These are phyloP conservation scores for Venturiaceae sp. DNA, from an alignment of 2,329 filamentous ascomycete genomes.

Conservation along the genomic window DNA sequence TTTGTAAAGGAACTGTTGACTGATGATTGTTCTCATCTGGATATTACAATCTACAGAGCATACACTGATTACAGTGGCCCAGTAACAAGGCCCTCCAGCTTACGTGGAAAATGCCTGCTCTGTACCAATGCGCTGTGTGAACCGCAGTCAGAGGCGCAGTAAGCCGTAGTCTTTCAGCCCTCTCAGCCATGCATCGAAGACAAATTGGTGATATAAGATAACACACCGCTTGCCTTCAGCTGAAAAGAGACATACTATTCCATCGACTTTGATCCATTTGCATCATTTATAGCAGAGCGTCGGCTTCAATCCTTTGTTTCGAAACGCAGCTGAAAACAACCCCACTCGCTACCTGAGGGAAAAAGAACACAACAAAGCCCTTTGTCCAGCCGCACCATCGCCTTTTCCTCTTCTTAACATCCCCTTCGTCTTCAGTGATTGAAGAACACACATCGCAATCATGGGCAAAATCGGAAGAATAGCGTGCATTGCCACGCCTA, in stretches of 20 bases:
- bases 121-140: too few species aligned
- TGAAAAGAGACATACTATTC: neutral
- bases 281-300: neutral
- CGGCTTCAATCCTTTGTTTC: neutral
- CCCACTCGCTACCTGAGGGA: neutral
- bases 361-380: neutral
- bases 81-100: neutral
- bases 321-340: neutral
- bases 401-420: neutral
- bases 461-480: slow-evolving; percentile 72
- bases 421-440: neutral
- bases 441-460: neutral
- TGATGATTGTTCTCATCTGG: neutral
- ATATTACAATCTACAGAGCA: neutral
- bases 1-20: neutral
- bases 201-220: neutral
- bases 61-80: neutral
- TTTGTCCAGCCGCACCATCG: neutral
- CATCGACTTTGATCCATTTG: neutral
- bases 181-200: neutral
- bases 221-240: neutral
- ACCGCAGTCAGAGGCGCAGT: neutral
- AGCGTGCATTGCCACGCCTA: slow-evolving; percentile 79
- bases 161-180: neutral
- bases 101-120: neutral